Percentiles rank a stretch among this genome's conserved stretches.
These are phyloP conservation scores for Trametes villosa DNA, from an alignment of 768 basidiomycete genomes.

Conservation along the genomic window DNA sequence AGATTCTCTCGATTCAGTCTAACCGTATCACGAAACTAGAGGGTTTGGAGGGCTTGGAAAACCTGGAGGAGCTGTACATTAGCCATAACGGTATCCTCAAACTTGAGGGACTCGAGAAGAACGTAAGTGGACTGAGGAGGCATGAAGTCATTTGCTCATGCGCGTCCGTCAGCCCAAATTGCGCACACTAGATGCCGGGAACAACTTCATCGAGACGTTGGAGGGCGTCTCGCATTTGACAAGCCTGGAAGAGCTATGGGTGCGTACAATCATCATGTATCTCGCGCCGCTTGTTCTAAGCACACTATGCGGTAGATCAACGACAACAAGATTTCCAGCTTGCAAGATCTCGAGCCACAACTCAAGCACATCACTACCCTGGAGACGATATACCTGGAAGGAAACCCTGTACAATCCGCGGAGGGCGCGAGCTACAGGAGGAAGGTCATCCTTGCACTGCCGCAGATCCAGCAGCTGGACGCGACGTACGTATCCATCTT, in stretches of 20 bases:
- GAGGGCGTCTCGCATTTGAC: slow-evolving; percentile 83
- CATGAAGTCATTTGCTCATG: neutral
- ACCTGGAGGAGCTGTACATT: slow-evolving; percentile 88
- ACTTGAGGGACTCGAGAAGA: slow-evolving; percentile 84
- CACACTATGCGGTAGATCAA: slow-evolving; percentile 65
- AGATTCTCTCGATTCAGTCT: slow-evolving; percentile 88
- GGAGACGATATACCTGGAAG: slow-evolving; percentile 92
- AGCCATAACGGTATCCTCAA: slow-evolving; percentile 90
- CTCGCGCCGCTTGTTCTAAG: neutral
- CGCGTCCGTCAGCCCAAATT: slow-evolving; percentile 54
- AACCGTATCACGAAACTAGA: slow-evolving; percentile 92
- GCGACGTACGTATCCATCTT: slow-evolving; percentile 74
- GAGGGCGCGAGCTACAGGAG: slow-evolving; percentile 83
- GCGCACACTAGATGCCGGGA: slow-evolving; percentile 84
- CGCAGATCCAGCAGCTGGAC: slow-evolving; percentile 92
- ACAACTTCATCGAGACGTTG: slow-evolving; percentile 78
- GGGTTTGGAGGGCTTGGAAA: slow-evolving; percentile 69
- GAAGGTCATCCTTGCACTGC: slow-evolving; percentile 87
- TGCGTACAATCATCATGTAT: slow-evolving; percentile 36
- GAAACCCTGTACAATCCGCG: slow-evolving; percentile 85
- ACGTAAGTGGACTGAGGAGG: slow-evolving; percentile 52
- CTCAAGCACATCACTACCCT: slow-evolving; percentile 64
- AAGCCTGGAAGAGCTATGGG: slow-evolving; percentile 93
- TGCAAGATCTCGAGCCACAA: slow-evolving; percentile 69
- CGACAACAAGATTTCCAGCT: slow-evolving; percentile 79